Conservation (phyloP, 2,329 filamentous ascomycete species). For the Colletotrichum godetiae region DNA sequence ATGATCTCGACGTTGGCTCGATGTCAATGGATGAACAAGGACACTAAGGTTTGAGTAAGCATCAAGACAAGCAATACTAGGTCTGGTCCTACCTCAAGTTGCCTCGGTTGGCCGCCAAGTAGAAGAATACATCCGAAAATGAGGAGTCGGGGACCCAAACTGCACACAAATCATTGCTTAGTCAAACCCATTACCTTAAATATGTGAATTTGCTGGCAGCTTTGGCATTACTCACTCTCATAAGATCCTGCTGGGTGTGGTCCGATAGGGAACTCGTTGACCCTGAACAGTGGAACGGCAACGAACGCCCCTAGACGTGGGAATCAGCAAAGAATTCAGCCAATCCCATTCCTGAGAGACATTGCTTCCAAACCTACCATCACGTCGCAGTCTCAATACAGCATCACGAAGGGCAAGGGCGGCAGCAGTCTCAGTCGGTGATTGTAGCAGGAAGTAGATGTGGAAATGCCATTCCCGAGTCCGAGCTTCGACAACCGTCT, state of each 20-base stretch:
- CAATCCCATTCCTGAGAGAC: accelerated
- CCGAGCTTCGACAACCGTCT: constrained; percentile 43
- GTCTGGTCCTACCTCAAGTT: constrained; percentile 39
- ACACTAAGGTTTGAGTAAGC: constrained; percentile 37
- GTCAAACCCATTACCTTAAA: background rate
- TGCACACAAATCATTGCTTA: background rate
- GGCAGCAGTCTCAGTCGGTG: constrained; percentile 44
- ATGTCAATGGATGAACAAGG: constrained; percentile 46
- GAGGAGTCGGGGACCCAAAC: constrained; percentile 49
- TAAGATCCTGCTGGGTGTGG: constrained; percentile 49
- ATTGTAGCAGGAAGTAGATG: constrained; percentile 48
- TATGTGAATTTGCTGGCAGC: no score
- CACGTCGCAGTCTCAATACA: constrained; percentile 45
- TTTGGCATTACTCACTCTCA: constrained; percentile 42
- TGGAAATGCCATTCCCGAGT: constrained; percentile 49
- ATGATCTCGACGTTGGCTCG: constrained; percentile 45
- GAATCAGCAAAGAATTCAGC: background rate
- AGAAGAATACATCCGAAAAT: constrained; percentile 49
- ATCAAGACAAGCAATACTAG: background rate
- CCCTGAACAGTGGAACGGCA: constrained; percentile 45
- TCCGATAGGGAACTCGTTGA: constrained; percentile 47
- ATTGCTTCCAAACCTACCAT: constrained; percentile 38
- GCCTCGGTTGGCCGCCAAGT: constrained; percentile 46
- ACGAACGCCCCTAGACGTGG: constrained; percentile 44
- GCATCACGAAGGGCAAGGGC: constrained; percentile 47